These are phyloP conservation scores for Monosporascus sp. DNA, from an alignment of 2,329 filamentous ascomycete genomes.

Conservation along the genomic window DNA sequence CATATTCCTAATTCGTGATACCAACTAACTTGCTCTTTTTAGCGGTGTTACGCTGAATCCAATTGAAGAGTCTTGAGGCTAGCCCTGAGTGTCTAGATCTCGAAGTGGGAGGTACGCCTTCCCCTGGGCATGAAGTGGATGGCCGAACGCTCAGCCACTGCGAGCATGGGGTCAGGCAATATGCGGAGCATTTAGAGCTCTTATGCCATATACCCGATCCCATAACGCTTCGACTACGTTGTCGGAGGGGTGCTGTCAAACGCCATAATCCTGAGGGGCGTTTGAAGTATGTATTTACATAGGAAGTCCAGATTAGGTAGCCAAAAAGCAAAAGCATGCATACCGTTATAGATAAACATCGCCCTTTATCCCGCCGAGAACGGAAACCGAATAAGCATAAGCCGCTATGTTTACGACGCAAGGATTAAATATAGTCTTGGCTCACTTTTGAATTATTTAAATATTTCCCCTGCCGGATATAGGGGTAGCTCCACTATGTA, in stretches of 20 bases:
- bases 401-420: no score
- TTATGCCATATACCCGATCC: neutral
- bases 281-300: neutral
- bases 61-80: neutral
- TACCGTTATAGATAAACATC: neutral
- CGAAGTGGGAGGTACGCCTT: neutral
- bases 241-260: neutral
- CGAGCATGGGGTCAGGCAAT: neutral
- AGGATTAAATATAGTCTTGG: no score
- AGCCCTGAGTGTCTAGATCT: neutral
- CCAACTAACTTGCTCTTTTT: neutral
- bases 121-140: neutral
- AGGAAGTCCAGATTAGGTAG: neutral
- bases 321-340: neutral
- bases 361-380: no score
- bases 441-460: no score
- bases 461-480: no score
- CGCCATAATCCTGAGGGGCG: neutral
- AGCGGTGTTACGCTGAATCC: conserved; percentile 20
- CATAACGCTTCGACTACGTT: neutral
- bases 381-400: no score
- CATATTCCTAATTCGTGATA: neutral
- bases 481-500: no score
- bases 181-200: neutral
- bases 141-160: neutral